Conservation (phyloP, 768 basidiomycete genomes). For the Mycena crocata region DNA sequence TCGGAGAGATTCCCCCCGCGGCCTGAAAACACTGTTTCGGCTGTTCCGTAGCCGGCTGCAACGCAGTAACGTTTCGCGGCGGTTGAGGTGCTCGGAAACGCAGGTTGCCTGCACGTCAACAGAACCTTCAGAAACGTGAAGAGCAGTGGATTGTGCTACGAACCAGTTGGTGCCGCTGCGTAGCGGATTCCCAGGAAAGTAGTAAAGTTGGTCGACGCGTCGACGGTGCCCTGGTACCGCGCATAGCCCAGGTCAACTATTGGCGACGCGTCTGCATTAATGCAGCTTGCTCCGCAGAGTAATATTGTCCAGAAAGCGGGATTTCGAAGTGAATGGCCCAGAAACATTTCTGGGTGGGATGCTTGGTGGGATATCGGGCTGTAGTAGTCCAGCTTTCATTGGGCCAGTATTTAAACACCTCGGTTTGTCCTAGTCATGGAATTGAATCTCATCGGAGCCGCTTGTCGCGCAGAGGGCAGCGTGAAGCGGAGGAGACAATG, state of each 20-base stretch:
- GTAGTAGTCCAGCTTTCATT: no score
- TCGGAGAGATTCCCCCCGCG: constrained; percentile 1
- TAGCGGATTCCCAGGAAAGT: constrained; percentile 42
- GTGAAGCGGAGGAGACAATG: no score
- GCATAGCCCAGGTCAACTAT: constrained; percentile 47
- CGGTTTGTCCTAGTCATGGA: no score
- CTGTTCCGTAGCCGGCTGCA: constrained; percentile 3
- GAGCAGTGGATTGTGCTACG: neutral
- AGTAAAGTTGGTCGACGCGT: constrained; percentile 32
- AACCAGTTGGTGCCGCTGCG: constrained; percentile 43
- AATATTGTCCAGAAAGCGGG: no score
- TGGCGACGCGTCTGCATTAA: no score
- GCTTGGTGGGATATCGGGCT: no score
- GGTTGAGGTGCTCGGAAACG: constrained; percentile 35
- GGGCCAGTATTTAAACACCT: no score
- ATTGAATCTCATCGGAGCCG: no score
- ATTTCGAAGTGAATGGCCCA: no score
- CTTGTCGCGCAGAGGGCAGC: no score
- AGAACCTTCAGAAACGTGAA: neutral
- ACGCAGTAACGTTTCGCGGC: constrained; percentile 8
- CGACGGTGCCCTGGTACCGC: constrained; percentile 38
- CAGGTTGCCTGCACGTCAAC: constrained; percentile 32
- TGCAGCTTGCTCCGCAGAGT: no score
- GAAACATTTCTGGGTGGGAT: no score
- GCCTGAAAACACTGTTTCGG: constrained; percentile 19